phyloP scores from a whole-genome alignment of 1,284 basidiomycete species.

The Heliocybe sulcata region DNA sequence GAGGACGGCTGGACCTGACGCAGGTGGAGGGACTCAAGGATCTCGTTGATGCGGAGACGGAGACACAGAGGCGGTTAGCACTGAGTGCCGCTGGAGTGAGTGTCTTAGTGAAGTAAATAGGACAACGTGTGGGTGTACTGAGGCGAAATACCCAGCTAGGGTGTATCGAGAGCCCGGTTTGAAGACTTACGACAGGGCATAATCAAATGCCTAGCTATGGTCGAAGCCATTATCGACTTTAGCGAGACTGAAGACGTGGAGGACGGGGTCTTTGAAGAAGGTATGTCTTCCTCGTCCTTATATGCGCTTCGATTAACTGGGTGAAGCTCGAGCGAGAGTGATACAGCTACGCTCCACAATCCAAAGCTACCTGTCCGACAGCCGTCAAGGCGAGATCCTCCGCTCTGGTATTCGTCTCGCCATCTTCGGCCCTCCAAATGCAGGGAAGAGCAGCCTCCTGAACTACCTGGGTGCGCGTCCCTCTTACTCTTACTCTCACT shows the following conservation, averaged over 20 bases:
- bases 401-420: slow-evolving; percentile 76
- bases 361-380: slow-evolving; percentile 52
- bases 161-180: slow-evolving; percentile 48
- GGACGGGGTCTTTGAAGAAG: slow-evolving; percentile 62
- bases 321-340: slow-evolving; percentile 41
- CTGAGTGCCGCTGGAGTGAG: slow-evolving; percentile 58
- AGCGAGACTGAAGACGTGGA: slow-evolving; percentile 86
- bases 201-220: slow-evolving; percentile 64
- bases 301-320: background rate
- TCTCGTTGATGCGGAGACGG: slow-evolving; percentile 82
- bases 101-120: slow-evolving; percentile 3
- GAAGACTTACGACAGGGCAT: slow-evolving; percentile 58
- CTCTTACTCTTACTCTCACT: background rate
- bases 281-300: slow-evolving; percentile 22
- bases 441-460: slow-evolving; percentile 80
- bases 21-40: slow-evolving; percentile 83
- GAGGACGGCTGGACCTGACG: slow-evolving; percentile 75
- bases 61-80: slow-evolving; percentile 70
- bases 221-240: slow-evolving; percentile 89
- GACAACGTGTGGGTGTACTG: background rate
- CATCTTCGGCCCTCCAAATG: slow-evolving; percentile 88
- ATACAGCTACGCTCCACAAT: slow-evolving; percentile 42
- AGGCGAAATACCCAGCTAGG: slow-evolving; percentile 32
- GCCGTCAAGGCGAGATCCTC: slow-evolving; percentile 73
- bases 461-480: slow-evolving; percentile 69